Base-by-base conservation (phyloP, 2,329 filamentous ascomycete genomes). In the Aureobasidium sp. region DNA sequence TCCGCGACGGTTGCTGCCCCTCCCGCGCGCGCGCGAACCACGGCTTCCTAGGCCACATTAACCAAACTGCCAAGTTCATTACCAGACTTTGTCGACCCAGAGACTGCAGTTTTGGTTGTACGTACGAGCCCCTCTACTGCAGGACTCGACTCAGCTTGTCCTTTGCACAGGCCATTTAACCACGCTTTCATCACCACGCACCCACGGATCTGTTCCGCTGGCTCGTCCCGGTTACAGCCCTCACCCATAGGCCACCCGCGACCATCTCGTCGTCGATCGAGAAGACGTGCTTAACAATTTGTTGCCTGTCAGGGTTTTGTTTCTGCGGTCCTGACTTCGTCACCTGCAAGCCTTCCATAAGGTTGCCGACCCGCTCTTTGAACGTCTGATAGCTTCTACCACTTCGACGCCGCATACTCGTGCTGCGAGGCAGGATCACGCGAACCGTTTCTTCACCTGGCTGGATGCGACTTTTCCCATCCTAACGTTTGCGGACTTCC, bases 381-480 rank as follows among this genome's bases (percentile, higher is more conserved):
- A 62, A 62, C 60, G 60, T 62, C 60, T 62, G 60, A 62, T 62
- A 62, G 60, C 49, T 56, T 34, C 49, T 62, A 62, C 60, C 60
- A 56, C n/a, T 29, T 44, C 27, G 37, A 27, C 49, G 51, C 60
- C 22, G 37, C 39, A 45, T 61, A 47, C 60, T 37, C 14, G 14
- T 48, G 25, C 34, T 31, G 37, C 37, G 39, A 55, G 60, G 60
- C 47, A 62, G 60, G 60, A 56, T 53, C 60, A 62, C 41, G 37
- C 60, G 60, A 62, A 53, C 60, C 60, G 60, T 62, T 62, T 42
- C 17, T 39, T 47, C 12, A 20, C 17, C 42, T 56, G 59, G 42
- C 42, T 53, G 60, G 42, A 62, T 62, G 60, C 60, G 60, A 62
- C 42, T 47, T 48, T 62, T 56, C 27, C 39, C 49, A 47, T 45